phyloP scores from a whole-genome alignment of 495 filamentous ascomycete species.

The Extremus antarcticus region DNA sequence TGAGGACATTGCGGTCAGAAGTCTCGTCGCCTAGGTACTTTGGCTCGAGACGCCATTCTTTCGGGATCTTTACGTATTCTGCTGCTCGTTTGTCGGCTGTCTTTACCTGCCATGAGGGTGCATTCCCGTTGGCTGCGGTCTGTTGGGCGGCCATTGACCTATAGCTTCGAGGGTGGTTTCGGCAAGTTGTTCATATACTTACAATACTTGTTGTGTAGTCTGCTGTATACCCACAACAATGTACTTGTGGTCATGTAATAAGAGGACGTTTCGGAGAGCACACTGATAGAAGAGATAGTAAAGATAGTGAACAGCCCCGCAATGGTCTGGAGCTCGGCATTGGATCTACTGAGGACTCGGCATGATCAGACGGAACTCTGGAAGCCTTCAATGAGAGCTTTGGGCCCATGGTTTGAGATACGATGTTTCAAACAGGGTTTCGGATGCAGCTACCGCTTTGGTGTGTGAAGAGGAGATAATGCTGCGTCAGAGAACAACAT shows the following conservation, averaged over 20 bases:
- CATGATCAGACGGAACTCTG: not conserved
- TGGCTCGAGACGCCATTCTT: not conserved
- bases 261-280: too few species aligned
- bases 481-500: too few species aligned
- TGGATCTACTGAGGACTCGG: not conserved
- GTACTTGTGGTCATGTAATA: too few species aligned
- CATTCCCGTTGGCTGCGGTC: not conserved
- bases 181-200: too few species aligned
- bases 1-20: not conserved
- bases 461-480: too few species aligned
- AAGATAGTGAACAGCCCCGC: not conserved
- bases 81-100: constrained; percentile 2
- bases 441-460: too few species aligned
- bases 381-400: not conserved
- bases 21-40: not conserved
- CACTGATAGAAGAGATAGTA: too few species aligned
- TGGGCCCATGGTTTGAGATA: too few species aligned
- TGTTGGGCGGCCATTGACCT: not conserved
- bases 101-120: not conserved
- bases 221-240: too few species aligned
- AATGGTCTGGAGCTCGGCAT: not conserved
- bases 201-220: too few species aligned
- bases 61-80: not conserved
- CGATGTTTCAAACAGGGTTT: too few species aligned
- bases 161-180: too few species aligned